Evolutionary conservation across 495 filamentous ascomycete species (phyloP), one percentile per base, ranked within the genome.

Genomic region (Arthonia radiata): DNA sequence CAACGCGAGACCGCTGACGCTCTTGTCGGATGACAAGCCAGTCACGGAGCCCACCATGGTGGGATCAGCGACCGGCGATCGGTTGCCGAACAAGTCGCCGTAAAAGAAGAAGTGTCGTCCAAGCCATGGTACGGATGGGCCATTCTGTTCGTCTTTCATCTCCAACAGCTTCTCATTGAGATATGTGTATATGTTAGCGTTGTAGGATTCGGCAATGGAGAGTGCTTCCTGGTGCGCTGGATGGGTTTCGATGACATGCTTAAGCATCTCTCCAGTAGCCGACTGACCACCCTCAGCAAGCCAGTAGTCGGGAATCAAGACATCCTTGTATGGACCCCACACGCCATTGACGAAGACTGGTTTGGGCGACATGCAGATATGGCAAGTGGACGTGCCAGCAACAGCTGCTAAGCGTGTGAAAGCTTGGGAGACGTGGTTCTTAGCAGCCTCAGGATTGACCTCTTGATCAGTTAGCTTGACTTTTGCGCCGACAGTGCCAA

Each of bases 101-200:
- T 94, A 93, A 56, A 97, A 89, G 61, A 94, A 97, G 47, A 89
- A 70, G 46, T 94, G 83, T 4, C 86, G 73, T 10, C 61, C 78
- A 0, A 97, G 56, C 38, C 73, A 89, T n/a, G 71, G 67, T 18
- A 93, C 59, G 29, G 59, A 64, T 0, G 81, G 82, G 7, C 76
- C 77, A 2, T 61, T 48, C 23, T 50, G 53, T 29, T 66, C 64
- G 29, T 64, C 56, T 16, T 55, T 56, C 56, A 93, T 62, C 24
- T 75, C 67, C 30, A 66, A 64, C 10, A 97, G 65, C 37, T 91
- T 80, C 37, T 71, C 63, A 43, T 97, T 93, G 28, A 97, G 61
- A 43, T 79, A 94, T 37, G 86, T 78, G 50, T 92, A 93, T 36
- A 93, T 78, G 46, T 79, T 83, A 37, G 61, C 59, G 34, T 78